Conservation (phyloP, 495 filamentous ascomycete genomes). For the Aspergillus affinis region DNA sequence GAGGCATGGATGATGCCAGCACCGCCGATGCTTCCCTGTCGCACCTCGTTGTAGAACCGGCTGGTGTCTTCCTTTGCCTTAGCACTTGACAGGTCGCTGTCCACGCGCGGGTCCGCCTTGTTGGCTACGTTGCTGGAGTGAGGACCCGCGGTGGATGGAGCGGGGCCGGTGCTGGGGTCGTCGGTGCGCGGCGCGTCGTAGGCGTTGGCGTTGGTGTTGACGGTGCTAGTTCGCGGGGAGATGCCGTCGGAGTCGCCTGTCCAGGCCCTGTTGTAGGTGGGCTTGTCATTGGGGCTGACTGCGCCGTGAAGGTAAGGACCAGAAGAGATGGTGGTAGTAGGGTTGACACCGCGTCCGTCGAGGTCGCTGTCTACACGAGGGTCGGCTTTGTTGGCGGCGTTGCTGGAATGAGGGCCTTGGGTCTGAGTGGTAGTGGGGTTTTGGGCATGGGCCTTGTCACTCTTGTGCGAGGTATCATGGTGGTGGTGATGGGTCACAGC, state of each 20-base stretch:
- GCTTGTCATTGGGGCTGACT: neutral
- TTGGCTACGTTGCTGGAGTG: neutral
- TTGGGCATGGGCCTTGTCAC: neutral
- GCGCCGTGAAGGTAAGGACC: neutral
- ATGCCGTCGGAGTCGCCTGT: neutral
- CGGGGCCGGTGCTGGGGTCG: no score
- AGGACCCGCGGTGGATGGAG: no score
- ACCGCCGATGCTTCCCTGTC: neutral
- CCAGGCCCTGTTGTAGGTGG: neutral
- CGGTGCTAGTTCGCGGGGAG: neutral
- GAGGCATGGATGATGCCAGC: neutral
- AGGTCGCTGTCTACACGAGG: no score
- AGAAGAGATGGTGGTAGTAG: neutral
- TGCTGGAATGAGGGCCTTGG: neutral
- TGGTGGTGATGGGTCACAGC: neutral
- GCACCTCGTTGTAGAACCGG: neutral
- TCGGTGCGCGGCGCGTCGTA: no score
- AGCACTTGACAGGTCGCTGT: neutral
- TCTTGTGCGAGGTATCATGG: neutral
- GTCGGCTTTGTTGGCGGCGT: neutral
- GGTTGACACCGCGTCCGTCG: no score
- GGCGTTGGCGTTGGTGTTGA: neutral
- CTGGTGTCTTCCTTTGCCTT: neutral
- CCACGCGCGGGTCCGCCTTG: neutral
- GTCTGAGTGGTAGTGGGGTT: neutral